phyloP scores from a whole-genome alignment of 169 alveolate species.

The Cryptosporidium sp. region DNA sequence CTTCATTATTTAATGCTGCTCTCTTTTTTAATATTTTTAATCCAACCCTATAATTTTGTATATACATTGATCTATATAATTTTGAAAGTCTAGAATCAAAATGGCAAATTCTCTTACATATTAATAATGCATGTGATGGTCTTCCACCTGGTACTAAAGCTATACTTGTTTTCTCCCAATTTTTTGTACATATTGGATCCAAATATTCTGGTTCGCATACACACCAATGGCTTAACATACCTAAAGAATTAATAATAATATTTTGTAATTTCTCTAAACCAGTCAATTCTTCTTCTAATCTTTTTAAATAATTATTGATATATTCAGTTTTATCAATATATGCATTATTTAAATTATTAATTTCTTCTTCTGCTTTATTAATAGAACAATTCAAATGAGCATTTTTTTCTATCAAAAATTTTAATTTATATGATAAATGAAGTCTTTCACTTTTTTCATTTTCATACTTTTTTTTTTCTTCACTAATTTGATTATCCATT shows the following conservation, averaged over 20 bases:
- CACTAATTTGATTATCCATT: conserved; percentile 44
- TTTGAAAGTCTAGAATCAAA: conserved; percentile 42
- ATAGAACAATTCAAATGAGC: conserved; percentile 5
- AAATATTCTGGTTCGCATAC: conserved; percentile 64
- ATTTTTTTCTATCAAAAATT: conserved; percentile 38
- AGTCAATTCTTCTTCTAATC: conserved; percentile 3
- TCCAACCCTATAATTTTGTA: conserved; percentile 24
- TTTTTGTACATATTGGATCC: conserved; percentile 48
- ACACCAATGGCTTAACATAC: conserved; percentile 73
- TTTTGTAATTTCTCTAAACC: conserved; percentile 23
- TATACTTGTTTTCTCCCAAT: conserved; percentile 47
- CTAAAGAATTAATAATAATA: conserved; percentile 61
- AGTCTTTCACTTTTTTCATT: conserved; percentile 22
- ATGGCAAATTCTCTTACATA: conserved; percentile 58
- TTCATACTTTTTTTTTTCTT: conserved; percentile 25
- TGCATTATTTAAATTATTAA: conserved; percentile 19
- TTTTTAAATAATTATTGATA: conserved; percentile 2
- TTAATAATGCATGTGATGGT: conserved; percentile 50
- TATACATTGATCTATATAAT: conserved; percentile 57
- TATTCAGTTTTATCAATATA: background rate
- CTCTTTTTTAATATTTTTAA: conserved; percentile 42
- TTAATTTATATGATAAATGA: conserved; percentile 29
- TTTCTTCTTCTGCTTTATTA: conserved; percentile 3
- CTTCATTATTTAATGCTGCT: background rate
- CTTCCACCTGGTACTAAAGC: conserved; percentile 69